Conservation (phyloP, 2,329 filamentous ascomycete genomes). For the Fusarium nurragi region DNA sequence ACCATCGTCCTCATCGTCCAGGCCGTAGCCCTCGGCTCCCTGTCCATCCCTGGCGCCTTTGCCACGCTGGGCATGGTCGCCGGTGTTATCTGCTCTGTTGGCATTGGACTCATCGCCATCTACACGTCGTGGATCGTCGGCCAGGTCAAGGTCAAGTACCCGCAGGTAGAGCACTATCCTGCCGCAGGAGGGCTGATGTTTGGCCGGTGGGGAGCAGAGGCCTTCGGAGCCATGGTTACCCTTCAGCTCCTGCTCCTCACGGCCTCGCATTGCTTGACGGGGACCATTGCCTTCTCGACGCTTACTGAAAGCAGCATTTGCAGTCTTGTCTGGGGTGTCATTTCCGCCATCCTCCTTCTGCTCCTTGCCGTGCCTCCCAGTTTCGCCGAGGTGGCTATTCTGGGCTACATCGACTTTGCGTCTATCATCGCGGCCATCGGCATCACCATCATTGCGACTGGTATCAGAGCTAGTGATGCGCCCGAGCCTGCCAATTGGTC, state of each 20-base stretch:
- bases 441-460: constrained; percentile 70
- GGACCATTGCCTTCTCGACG: constrained; percentile 70
- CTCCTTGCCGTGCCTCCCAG: constrained; percentile 54
- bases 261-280: constrained; percentile 73
- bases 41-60: constrained; percentile 40
- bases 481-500: constrained; percentile 46
- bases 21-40: constrained; percentile 39
- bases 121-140: constrained; percentile 55
- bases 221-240: constrained; percentile 65
- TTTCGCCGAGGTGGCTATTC: constrained; percentile 46
- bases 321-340: constrained; percentile 52
- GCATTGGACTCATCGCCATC: constrained; percentile 52
- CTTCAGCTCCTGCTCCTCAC: constrained; percentile 72
- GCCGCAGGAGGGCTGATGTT: constrained; percentile 69
- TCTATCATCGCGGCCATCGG: constrained; percentile 62
- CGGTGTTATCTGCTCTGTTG: constrained; percentile 50
- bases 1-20: constrained; percentile 42
- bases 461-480: constrained; percentile 49
- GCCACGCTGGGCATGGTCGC: constrained; percentile 45
- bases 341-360: constrained; percentile 52
- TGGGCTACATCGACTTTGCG: constrained; percentile 42
- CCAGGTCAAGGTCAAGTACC: constrained; percentile 55
- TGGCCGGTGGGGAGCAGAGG: constrained; percentile 64
- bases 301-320: constrained; percentile 63
- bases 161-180: constrained; percentile 68